These are phyloP conservation scores for Ustilago tritici DNA, from an alignment of 1,284 basidiomycete genomes.

Conservation along the genomic window DNA sequence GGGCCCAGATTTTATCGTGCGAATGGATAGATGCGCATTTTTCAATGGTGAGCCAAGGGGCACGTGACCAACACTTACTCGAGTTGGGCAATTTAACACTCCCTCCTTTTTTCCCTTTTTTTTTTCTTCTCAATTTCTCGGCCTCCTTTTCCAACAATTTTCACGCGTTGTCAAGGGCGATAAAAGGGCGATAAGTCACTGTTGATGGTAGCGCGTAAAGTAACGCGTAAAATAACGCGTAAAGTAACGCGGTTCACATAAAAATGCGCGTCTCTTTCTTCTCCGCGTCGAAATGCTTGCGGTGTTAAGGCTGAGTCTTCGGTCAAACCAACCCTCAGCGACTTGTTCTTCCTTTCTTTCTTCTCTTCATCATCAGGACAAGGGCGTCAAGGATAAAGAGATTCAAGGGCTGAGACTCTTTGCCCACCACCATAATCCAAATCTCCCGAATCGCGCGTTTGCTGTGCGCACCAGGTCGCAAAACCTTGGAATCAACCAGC, in stretches of 20 bases:
- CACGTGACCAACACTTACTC: too few relatives aligned
- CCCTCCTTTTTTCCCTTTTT: too few relatives aligned
- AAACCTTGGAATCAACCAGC: background rate
- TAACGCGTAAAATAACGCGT: background rate
- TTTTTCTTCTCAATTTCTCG: too few relatives aligned
- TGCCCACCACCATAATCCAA: constrained; percentile 4
- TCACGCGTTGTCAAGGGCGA: too few relatives aligned
- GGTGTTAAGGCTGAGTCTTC: background rate
- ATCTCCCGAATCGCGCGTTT: constrained; percentile 5
- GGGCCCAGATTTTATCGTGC: background rate
- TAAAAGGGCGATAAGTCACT: too few relatives aligned
- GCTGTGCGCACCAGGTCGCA: constrained; percentile 3
- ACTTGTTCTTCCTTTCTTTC: background rate
- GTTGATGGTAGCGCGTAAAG: background rate
- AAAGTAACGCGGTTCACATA: background rate
- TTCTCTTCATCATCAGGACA: background rate
- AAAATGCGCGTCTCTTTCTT: background rate
- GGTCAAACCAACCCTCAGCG: background rate
- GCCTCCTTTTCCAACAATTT: too few relatives aligned
- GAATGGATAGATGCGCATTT: too few relatives aligned
- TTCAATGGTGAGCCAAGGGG: too few relatives aligned
- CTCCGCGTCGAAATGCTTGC: background rate
- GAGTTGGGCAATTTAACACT: too few relatives aligned
- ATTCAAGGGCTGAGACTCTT: too few relatives aligned
- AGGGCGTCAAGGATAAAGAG: background rate